A percentile compares a stretch with the other conserved stretches of the same genome.
Evolutionary conservation across 306 rosid genomes (phyloP).

Genomic region (Quercus bicolor): DNA sequence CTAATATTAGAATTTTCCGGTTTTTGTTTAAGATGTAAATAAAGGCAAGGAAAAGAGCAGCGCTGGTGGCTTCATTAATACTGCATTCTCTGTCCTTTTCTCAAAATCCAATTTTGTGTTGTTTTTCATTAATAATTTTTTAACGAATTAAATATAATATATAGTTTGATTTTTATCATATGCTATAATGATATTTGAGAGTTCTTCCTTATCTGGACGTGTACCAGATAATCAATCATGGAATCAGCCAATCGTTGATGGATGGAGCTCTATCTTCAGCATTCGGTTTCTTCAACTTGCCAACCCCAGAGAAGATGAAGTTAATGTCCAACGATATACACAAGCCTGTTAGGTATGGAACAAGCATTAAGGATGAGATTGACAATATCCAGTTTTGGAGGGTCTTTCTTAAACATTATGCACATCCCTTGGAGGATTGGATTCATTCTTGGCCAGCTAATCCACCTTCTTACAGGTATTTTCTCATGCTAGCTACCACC

Average conservation of each 20-base stretch:
- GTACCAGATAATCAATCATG: constrained; percentile 49
- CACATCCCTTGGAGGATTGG: constrained; percentile 51
- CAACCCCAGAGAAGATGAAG: constrained; percentile 34
- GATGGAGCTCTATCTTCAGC: constrained; percentile 37
- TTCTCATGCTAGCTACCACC: too few relatives aligned
- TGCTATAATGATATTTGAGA: too few relatives aligned
- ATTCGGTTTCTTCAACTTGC: constrained; percentile 39
- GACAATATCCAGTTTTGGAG: constrained; percentile 50
- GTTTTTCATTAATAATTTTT: too few relatives aligned
- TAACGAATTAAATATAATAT: too few relatives aligned
- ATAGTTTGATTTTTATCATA: too few relatives aligned
- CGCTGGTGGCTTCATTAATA: too few relatives aligned
- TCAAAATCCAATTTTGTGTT: too few relatives aligned
- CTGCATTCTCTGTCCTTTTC: too few relatives aligned
- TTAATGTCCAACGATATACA: constrained; percentile 43
- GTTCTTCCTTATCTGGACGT: not conserved
- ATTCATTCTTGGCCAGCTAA: constrained; percentile 45
- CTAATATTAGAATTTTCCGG: too few relatives aligned
- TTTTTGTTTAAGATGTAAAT: too few relatives aligned
- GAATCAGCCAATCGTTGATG: constrained; percentile 33
- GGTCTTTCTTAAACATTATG: constrained; percentile 57
- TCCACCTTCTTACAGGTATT: constrained; percentile 40
- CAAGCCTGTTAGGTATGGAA: constrained; percentile 39
- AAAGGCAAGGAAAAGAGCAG: too few relatives aligned
- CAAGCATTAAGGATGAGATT: constrained; percentile 5